Evolutionary conservation across 2,329 filamentous ascomycete species (phyloP).

Genomic region (Blumeria graminis): DNA sequence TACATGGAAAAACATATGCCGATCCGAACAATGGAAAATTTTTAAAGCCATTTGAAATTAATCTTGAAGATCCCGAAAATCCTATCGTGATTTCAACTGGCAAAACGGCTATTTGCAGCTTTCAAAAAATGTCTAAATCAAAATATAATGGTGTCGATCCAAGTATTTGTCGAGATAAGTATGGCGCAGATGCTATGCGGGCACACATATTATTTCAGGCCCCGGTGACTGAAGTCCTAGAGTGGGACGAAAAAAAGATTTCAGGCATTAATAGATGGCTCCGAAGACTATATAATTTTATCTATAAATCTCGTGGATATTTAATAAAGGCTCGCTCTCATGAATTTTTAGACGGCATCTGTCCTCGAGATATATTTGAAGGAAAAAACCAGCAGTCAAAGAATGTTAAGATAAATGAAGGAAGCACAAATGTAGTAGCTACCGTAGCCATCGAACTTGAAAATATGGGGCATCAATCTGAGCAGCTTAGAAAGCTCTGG

Average conservation of each 20-base stretch:
- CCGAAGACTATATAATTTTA: slow-evolving; percentile 25
- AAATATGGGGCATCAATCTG: background rate
- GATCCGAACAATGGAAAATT: slow-evolving; percentile 55
- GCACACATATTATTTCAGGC: slow-evolving; percentile 81
- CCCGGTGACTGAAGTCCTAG: slow-evolving; percentile 57
- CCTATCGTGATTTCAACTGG: slow-evolving; percentile 40
- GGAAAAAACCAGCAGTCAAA: background rate
- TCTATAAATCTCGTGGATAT: background rate
- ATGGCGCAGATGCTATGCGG: slow-evolving; percentile 63
- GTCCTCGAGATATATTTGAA: background rate
- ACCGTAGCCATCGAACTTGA: background rate
- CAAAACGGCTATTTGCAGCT: slow-evolving; percentile 34
- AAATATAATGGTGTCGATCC: slow-evolving; percentile 85
- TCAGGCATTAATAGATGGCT: slow-evolving; percentile 65
- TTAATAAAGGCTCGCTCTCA: background rate
- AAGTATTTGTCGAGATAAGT: slow-evolving; percentile 40
- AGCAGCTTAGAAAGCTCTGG: slow-evolving; percentile 24
- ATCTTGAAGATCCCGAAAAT: slow-evolving; percentile 26
- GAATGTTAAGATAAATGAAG: background rate
- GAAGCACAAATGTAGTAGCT: background rate
- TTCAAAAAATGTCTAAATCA: slow-evolving; percentile 88
- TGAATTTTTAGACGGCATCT: background rate
- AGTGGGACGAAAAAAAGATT: slow-evolving; percentile 74
- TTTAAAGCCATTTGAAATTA: slow-evolving; percentile 51
- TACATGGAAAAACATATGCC: slow-evolving; percentile 63